phyloP scores from a whole-genome alignment of 495 filamentous ascomycete species.

The Neurospora hispaniola region DNA sequence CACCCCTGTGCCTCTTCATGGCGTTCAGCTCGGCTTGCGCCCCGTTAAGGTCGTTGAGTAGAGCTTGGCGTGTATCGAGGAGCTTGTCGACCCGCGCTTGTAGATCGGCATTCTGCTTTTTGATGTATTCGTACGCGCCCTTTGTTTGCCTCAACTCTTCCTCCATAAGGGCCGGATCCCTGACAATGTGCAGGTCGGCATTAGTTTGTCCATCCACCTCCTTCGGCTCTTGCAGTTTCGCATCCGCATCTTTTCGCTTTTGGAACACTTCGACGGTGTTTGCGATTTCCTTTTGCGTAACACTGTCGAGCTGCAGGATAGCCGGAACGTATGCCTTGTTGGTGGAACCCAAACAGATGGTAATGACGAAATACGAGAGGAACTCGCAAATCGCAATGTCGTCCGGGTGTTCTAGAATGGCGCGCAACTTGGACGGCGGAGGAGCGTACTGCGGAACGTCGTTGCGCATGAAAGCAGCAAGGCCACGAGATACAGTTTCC shows the following conservation, averaged over 20 bases:
- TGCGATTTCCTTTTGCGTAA: constrained; percentile 24
- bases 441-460: constrained; percentile 23
- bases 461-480: constrained; percentile 51
- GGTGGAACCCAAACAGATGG: constrained; percentile 48
- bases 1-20: constrained; percentile 19
- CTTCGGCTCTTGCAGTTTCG: background rate
- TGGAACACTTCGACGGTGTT: constrained; percentile 24
- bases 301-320: constrained; percentile 21
- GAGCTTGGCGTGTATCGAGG: constrained; percentile 18
- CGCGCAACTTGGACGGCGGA: constrained; percentile 26
- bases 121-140: constrained; percentile 17
- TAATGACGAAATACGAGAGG: constrained; percentile 52
- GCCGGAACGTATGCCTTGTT: constrained; percentile 43
- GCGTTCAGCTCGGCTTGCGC: constrained; percentile 22
- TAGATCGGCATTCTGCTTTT: constrained; percentile 24
- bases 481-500: constrained; percentile 56
- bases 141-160: constrained; percentile 22
- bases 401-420: constrained; percentile 27
- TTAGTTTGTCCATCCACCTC: constrained; percentile 5
- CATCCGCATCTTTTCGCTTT: constrained; percentile 7
- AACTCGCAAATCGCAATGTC: constrained; percentile 41
- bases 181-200: constrained; percentile 3
- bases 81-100: constrained; percentile 25
- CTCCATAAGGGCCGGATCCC: constrained; percentile 25
- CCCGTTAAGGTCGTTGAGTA: constrained; percentile 15